Base-by-base conservation (phyloP, 352 stramenopile species). In the Pythium grandisporangium region DNA sequence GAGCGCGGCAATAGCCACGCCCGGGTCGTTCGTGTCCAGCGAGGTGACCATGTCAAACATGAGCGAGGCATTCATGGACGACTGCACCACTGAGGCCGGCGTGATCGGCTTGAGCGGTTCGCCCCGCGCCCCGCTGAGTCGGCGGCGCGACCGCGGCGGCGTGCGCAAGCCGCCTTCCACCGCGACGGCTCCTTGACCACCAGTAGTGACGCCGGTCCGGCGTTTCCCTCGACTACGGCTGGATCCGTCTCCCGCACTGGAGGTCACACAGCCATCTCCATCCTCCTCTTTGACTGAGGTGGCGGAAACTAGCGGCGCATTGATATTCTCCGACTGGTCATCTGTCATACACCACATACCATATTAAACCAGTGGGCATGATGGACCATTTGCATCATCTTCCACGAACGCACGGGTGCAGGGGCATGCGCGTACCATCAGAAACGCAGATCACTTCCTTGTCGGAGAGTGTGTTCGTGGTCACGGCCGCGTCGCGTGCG, bases 11-110 rank as follows among this genome's bases (percentile, higher is more conserved):
- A 87, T 86, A 10, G 73, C 79, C 0, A 84, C 72, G 10, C 73
- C 75, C 0, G 79, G 79, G 54, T 92, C 76, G 45, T 86, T 92
- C 4, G 79, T 92, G 51, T 72, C 85, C 36, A 92, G 53, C 32
- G 75, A 82, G 44, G 72, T 86, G 39, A 85, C 75, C 70, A 88
- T 88, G 37, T 88, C 75, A 25, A 84, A 88, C 41, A 58, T 71
- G 25, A 88, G 65, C 20, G 74, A 88, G 33, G 71, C 71, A 57
- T 85, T 88, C 74, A 88, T 88, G 20, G 71, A 82, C 42, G 74
- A 84, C 44, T 80, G 63, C 3, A 82, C 34, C 10, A 53, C 53
- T 1, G 60, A 63, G 14, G 74, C 82, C 32, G 74, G 74, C 32
- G 74, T 84, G 21, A 81, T 58, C 20, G 74, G 70, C 55, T 87